A percentile compares a stretch with the other conserved stretches of the same genome.
These are phyloP conservation scores for Rubroboletus pulcherrimus DNA, from an alignment of 768 basidiomycete species.

Conservation along the genomic window DNA sequence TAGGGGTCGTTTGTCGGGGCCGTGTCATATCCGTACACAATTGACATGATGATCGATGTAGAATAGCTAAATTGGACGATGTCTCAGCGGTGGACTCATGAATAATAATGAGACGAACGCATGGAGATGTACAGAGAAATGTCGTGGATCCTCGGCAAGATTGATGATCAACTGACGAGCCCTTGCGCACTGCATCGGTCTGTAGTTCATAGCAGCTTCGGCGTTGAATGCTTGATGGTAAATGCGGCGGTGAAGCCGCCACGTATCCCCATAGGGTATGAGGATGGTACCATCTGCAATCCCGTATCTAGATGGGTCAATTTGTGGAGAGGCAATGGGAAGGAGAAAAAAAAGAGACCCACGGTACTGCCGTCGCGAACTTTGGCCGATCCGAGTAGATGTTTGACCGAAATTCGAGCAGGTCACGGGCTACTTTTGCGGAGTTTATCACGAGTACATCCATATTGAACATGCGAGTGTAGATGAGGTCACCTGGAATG, in stretches of 20 bases:
- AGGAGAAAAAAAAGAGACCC: background rate
- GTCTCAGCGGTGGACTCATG: background rate
- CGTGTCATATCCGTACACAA: slow-evolving; percentile 26
- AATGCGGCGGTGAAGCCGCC: slow-evolving; percentile 35
- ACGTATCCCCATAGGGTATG: slow-evolving; percentile 37
- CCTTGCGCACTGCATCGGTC: slow-evolving; percentile 32
- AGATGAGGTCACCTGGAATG: slow-evolving; percentile 20
- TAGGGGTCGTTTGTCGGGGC: slow-evolving; percentile 20
- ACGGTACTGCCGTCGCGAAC: slow-evolving; percentile 23
- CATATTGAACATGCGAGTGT: slow-evolving; percentile 22
- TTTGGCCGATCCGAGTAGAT: slow-evolving; percentile 35
- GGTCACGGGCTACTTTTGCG: slow-evolving; percentile 23
- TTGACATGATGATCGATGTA: slow-evolving; percentile 25
- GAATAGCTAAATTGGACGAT: slow-evolving; percentile 19
- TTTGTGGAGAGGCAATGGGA: background rate
- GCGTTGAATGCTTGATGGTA: slow-evolving; percentile 34
- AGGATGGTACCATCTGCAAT: slow-evolving; percentile 33
- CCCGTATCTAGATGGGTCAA: slow-evolving; percentile 23
- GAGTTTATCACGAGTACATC: slow-evolving; percentile 28
- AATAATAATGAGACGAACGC: slow-evolving; percentile 16
- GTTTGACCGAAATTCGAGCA: slow-evolving; percentile 27
- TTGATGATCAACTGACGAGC: slow-evolving; percentile 31
- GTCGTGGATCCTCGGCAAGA: slow-evolving; percentile 28
- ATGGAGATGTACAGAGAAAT: slow-evolving; percentile 23
- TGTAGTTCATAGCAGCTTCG: slow-evolving; percentile 27